Base-by-base conservation (phyloP, 1,139 yeast genomes). In the Lodderomyces pseudojiufengensis region DNA sequence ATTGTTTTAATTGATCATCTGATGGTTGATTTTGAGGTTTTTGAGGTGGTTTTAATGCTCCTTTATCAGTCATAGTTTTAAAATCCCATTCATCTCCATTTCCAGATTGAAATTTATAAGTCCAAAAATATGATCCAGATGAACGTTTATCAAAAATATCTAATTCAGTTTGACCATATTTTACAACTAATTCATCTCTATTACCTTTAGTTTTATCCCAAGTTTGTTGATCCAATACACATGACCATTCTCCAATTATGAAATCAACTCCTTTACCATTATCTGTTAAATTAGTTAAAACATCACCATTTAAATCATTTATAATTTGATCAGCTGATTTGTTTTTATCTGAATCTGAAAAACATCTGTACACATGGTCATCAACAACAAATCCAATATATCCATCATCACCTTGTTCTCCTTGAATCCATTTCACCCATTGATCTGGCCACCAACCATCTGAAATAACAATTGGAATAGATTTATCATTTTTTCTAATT, bases 21-120 rank as follows among this genome's bases (percentile, higher is more conserved):
- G 59, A 57, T 3, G 80, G 77, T 4, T 59, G 38, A 1, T 42
- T 24, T 18, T 49, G 53, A 14, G 57, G 59, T 2, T 45, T 38
- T 26, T 54, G 46, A 2, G 61, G 59, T 8, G 51, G 48, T 3
- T 29, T 29, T 16, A 87, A 62, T 8, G 81, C 78, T 0, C 90
- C 90, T 39, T 65, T 64, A 21, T 82, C 78, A 20, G 75, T 63
- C 92, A 85, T 85, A 31, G 88, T 86, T 30, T 74, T 71, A 57
- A 86, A 81, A 38, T 92, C 97, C 97, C 97, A 90, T 61, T 87
- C 96, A 9, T 97, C 97, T 27, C 97, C 97, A 51, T 82, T 83
- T 2, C 97, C 97, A 38, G 79, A 72, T 54, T 83, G 78, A 54
- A 90, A 90, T 59, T 86, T 87, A 57, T 65, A 84, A 1, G 96